Conservation (phyloP, 2,329 filamentous ascomycete species). For the Bipolaris cookei region DNA sequence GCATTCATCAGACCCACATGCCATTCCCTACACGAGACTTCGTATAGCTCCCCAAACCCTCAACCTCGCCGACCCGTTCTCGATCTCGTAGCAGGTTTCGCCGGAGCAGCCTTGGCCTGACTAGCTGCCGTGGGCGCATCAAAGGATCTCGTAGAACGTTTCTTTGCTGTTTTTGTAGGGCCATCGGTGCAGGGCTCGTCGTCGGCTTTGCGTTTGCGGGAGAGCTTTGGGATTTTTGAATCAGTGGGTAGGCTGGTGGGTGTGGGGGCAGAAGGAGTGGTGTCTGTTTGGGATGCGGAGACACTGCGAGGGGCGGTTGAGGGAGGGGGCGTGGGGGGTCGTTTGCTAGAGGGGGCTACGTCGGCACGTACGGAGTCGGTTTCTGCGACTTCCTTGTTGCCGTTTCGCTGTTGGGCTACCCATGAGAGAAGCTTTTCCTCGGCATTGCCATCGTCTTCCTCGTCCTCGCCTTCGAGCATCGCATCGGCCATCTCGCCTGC, state of each 20-base stretch:
- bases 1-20: too few species aligned
- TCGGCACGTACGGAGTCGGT: constrained; percentile 18
- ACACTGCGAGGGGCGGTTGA: constrained; percentile 31
- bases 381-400: constrained; percentile 8
- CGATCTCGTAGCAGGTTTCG: constrained; percentile 22
- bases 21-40: too few species aligned
- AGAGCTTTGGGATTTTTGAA: constrained; percentile 16
- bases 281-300: constrained; percentile 2
- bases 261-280: constrained; percentile 13
- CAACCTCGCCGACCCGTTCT: background rate
- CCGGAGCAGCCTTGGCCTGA: constrained; percentile 32
- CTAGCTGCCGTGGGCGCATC: constrained; percentile 48
- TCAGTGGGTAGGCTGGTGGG: background rate
- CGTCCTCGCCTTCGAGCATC: constrained; percentile 48
- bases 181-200: constrained; percentile 22
- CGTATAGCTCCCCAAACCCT: background rate
- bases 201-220: constrained; percentile 45
- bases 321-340: constrained; percentile 29
- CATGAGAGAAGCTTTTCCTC: constrained; percentile 42
- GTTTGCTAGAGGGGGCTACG: constrained; percentile 18
- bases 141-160: constrained; percentile 40
- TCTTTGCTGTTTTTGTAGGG: constrained; percentile 31
- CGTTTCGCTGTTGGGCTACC: constrained; percentile 41
- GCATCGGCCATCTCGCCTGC: constrained; percentile 52
- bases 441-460: constrained; percentile 35